Percentiles rank a stretch among this genome's conserved stretches.
phyloP scores from a whole-genome alignment of 768 basidiomycete genomes.

The Boletus subcaerulescens region DNA sequence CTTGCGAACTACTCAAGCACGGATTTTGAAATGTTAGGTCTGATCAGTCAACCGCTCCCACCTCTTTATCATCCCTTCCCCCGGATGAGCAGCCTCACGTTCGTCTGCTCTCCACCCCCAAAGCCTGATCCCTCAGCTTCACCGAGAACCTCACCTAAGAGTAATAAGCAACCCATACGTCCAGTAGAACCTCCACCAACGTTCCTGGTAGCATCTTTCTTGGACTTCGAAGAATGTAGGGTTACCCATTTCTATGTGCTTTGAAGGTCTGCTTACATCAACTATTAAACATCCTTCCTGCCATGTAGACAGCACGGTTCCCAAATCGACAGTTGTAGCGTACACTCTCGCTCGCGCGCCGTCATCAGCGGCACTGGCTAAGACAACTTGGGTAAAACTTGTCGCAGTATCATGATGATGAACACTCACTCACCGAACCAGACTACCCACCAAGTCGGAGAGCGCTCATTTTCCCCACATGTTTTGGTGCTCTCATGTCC shows the following conservation, averaged over 20 bases:
- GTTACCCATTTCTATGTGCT: neutral
- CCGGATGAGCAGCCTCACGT: slow-evolving; percentile 43
- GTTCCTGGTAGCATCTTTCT: slow-evolving; percentile 49
- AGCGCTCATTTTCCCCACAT: slow-evolving; percentile 42
- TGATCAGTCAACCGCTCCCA: slow-evolving; percentile 44
- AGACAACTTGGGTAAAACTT: slow-evolving; percentile 40
- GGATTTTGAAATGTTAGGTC: slow-evolving; percentile 28
- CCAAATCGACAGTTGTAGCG: slow-evolving; percentile 36
- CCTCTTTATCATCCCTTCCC: slow-evolving; percentile 39
- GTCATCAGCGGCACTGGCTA: slow-evolving; percentile 19
- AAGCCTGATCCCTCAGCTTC: slow-evolving; percentile 25
- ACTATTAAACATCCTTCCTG: slow-evolving; percentile 34
- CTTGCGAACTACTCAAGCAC: slow-evolving; percentile 1
- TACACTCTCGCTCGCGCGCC: slow-evolving; percentile 35
- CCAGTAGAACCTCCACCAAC: slow-evolving; percentile 33
- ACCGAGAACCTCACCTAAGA: slow-evolving; percentile 25
- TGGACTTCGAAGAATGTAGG: slow-evolving; percentile 66
- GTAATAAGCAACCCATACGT: slow-evolving; percentile 25
- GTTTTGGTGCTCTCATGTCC: slow-evolving; percentile 48
- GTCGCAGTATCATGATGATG: neutral
- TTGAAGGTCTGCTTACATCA: neutral
- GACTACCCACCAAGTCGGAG: slow-evolving; percentile 25
- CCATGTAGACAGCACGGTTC: slow-evolving; percentile 36
- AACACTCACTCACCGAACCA: slow-evolving; percentile 8
- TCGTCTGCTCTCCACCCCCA: slow-evolving; percentile 41